Percentiles rank a stretch among this genome's conserved stretches.
phyloP scores from a whole-genome alignment of 139 green algal species.

The Chlamydomonas asymmetrica region DNA sequence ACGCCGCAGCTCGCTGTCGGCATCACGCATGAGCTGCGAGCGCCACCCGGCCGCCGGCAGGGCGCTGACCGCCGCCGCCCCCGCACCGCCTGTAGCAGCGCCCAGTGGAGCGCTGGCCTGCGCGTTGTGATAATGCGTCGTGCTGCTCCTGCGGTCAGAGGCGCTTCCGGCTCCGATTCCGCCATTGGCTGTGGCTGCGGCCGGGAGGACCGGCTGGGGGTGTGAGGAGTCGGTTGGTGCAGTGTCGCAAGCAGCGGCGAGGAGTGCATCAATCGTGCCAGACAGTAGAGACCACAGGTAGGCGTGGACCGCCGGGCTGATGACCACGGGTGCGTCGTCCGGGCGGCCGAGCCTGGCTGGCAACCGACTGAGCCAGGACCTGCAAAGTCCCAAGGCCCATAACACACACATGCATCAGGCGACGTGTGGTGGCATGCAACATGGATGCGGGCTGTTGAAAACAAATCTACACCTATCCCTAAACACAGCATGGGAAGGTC shows the following conservation, averaged over 20 bases:
- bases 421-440: too few species aligned
- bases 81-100: neutral
- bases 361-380: slow-evolving; percentile 4
- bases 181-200: neutral
- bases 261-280: slow-evolving; percentile 2
- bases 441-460: neutral
- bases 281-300: neutral
- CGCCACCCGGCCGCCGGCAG: too few species aligned
- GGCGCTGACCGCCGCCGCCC: too few species aligned
- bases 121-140: neutral
- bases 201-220: neutral
- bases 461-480: neutral
- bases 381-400: too few species aligned
- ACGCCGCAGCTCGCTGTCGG: too few species aligned
- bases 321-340: neutral
- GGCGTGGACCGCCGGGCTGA: slow-evolving; percentile 2
- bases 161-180: too few species aligned
- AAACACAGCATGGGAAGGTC: too few species aligned
- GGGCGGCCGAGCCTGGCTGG: neutral
- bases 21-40: too few species aligned
- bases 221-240: neutral
- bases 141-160: neutral
- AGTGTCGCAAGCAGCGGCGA: slow-evolving; percentile 5
- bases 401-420: too few species aligned
- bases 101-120: neutral